Percentiles rank a stretch among this genome's conserved stretches.
Conservation (phyloP, 495 filamentous ascomycete genomes). For the Delitschia confertaspora region DNA sequence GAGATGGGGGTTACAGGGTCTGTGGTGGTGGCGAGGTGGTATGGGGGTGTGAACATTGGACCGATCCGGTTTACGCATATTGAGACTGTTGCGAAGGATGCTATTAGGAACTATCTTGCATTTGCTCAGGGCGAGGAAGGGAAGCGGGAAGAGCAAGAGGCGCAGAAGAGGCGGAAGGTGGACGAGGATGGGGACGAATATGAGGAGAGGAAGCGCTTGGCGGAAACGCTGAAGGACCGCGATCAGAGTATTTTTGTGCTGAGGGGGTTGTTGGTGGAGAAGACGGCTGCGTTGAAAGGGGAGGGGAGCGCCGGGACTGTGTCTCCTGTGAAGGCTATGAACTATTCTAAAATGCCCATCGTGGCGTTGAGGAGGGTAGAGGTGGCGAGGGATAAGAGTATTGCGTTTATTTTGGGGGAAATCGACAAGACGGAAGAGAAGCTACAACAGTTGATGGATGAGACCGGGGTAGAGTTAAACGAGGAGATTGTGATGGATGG, state of each 20-base stretch:
- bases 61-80: slow-evolving; percentile 41
- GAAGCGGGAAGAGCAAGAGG: slow-evolving; percentile 10
- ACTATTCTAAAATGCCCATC: slow-evolving; percentile 34
- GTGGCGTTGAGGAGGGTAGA: slow-evolving; percentile 33
- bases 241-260: slow-evolving; percentile 37
- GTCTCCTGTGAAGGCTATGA: slow-evolving; percentile 22
- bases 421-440: slow-evolving; percentile 38
- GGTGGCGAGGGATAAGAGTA: slow-evolving; percentile 39
- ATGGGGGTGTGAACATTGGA: slow-evolving; percentile 40
- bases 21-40: slow-evolving; percentile 43
- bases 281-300: slow-evolving; percentile 17
- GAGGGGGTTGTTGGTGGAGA: slow-evolving; percentile 34
- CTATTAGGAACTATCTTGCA: slow-evolving; percentile 33
- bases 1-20: slow-evolving; percentile 32
- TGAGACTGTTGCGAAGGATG: slow-evolving; percentile 33
- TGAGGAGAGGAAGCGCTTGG: slow-evolving; percentile 25
- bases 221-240: slow-evolving; percentile 29
- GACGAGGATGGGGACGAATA: slow-evolving; percentile 33
- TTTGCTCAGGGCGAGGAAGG: slow-evolving; percentile 20
- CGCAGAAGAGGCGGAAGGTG: slow-evolving; percentile 28
- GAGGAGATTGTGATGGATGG: no score
- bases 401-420: slow-evolving; percentile 37
- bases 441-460: no score
- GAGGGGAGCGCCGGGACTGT: neutral
- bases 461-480: no score